phyloP scores from a whole-genome alignment of 139 green algal species.

The Chlorella sorokiniana region DNA sequence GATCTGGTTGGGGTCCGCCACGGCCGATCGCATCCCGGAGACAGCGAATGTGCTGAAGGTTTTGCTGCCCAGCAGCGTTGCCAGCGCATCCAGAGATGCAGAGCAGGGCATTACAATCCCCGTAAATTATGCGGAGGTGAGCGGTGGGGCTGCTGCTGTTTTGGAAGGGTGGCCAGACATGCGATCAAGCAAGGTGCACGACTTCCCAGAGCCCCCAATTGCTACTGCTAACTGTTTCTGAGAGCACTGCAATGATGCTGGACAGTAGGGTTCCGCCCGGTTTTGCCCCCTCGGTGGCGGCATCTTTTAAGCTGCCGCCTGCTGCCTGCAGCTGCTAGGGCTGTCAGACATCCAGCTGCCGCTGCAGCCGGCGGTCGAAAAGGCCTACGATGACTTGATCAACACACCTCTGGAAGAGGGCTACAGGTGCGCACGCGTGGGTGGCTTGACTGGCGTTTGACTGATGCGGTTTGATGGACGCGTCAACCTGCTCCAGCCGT shows the following conservation, averaged over 20 bases:
- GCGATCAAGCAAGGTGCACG: too few relatives aligned
- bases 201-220: too few relatives aligned
- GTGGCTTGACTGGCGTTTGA: not conserved
- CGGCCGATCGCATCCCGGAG: too few relatives aligned
- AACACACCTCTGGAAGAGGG: slow-evolving; percentile 16
- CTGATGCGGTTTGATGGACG: too few relatives aligned
- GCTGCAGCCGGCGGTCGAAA: not conserved
- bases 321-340: slow-evolving; percentile 3
- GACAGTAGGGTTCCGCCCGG: not conserved
- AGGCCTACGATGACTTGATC: slow-evolving; percentile 10
- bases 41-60: not conserved
- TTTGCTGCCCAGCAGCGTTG: not conserved
- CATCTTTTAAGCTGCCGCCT: too few relatives aligned
- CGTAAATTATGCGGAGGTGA: slow-evolving; percentile 2
- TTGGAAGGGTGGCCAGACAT: not conserved
- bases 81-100: not conserved
- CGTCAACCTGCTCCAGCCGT: too few relatives aligned
- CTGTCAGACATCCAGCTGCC: slow-evolving; percentile 15
- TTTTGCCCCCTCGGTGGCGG: not conserved
- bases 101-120: not conserved
- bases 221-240: too few relatives aligned
- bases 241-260: too few relatives aligned
- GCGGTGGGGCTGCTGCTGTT: not conserved
- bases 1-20: too few relatives aligned
- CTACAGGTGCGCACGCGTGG: not conserved